Evolutionary conservation across 139 green algal species (phyloP), one percentile per base, ranked within the genome.

Genomic region (Chlamydomonas sp.): DNA sequence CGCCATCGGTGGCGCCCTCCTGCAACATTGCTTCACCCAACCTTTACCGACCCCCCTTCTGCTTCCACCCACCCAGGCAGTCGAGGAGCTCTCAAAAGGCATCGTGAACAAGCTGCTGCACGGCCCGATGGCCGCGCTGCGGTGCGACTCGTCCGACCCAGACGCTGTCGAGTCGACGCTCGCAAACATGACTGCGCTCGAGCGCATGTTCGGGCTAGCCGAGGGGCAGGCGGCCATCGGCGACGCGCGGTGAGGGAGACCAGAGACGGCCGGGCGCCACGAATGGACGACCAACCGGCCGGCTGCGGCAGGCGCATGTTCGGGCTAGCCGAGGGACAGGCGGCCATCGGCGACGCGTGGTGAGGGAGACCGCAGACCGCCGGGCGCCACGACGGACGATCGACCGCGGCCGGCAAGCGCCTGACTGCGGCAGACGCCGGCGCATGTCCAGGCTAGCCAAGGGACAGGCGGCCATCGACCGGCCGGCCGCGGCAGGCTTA

Each of bases 21-120:
- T 16, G 13, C 13, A 54, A 54, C 13, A 13, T 54, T 16, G 43
- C 43, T 16, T 54, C 43, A 54, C 43, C 43, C 43, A 54, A 54
- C 13, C 13, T 16, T 16, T 54, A 30, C 30, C 38, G 33, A 2
- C 29, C 20, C 37, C 26, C 8, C n/a, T n/a, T n/a, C n/a, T n/a
- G 68, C n/a, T n/a, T n/a, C n/a, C n/a, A n/a, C n/a, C n/a, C n/a
- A n/a, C n/a, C n/a, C n/a, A n/a, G n/a, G 83, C 81, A 35, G 77
- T 98, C n/a, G 93, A 98, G 83, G 93, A 98, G 70, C 78, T 97
- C 48, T 88, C 69, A 70, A 80, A 85, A 38, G 86, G 87, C 50
- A 97, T 98, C 63, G 85, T 97, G 13, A 98, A 98, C 88, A 98
- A 98, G 84, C 85, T 98, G 67, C 86, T 97, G 71, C 93, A 98